Base-by-base conservation (phyloP, 163 green algal genomes). In the Volvox carteri region DNA sequence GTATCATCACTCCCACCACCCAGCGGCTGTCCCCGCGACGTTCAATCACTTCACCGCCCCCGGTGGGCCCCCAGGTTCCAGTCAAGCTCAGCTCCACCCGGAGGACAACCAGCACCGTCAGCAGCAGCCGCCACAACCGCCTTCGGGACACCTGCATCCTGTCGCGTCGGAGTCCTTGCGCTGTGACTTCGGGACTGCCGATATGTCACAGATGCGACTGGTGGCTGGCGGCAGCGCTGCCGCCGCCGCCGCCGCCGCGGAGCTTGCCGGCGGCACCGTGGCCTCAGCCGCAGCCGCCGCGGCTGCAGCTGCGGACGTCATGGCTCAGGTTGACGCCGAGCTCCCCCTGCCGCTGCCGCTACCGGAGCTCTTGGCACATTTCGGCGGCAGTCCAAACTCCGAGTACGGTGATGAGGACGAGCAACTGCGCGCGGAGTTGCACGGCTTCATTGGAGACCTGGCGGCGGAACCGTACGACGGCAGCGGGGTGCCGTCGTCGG, bases 361-460 rank as follows among this genome's bases (percentile, higher is more conserved):
- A 2, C 37, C 46, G 4, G 30, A 87, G 30, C 81, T 87, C 1
- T 16, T 65, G 39, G 78, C 37, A 19, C n/a, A 68, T 0, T 25
- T 60, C 0, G 79, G 56, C 1, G 39, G 44, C n/a, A 52, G 62
- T 70, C 41, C n/a, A 8, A 74, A 21, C 16, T 35, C 30, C 0
- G 42, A n/a, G n/a, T n/a, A 67, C 28, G 79, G 33, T 5, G 79
- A 86, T 33, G 78, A 86, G 2, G 79, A 86, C 23, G 79, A 86
- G 79, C 62, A 21, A 2, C 42, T 86, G n/a, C 79, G 74, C 1
- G 79, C 79, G 18, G 79, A 86, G 62, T 65, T 87, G 19, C 65
- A 79, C 33, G 81, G 81, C 33, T 46, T 87, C 46, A 87, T 87
- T 4, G 60, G 62, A 5, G 79, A 86, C 30, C 42, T 86, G 60